phyloP scores from a whole-genome alignment of 2,329 filamentous ascomycete species.

The Colletotrichum filicis region DNA sequence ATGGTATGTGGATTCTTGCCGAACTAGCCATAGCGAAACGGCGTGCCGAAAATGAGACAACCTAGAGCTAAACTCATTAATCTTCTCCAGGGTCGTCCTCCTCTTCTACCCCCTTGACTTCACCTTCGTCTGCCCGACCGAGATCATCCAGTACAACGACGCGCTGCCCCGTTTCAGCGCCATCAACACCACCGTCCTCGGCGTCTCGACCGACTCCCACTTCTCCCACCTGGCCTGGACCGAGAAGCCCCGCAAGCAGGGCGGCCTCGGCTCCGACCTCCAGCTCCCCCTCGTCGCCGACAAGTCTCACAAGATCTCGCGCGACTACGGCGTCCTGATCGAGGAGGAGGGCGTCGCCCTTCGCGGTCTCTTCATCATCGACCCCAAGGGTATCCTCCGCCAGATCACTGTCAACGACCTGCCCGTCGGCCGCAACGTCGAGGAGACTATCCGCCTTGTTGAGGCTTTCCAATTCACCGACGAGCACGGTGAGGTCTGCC shows the following conservation, averaged over 20 bases:
- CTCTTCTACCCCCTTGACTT: conserved; percentile 76
- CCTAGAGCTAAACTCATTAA: neutral
- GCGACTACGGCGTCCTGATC: conserved; percentile 71
- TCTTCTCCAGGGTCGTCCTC: conserved; percentile 65
- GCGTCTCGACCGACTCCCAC: conserved; percentile 71
- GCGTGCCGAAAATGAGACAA: neutral
- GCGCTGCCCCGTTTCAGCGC: conserved; percentile 68
- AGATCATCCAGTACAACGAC: conserved; percentile 74
- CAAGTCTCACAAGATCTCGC: conserved; percentile 69
- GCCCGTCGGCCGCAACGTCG: conserved; percentile 71
- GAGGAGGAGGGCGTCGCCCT: conserved; percentile 73
- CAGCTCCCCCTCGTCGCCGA: conserved; percentile 72
- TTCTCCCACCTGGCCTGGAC: conserved; percentile 69
- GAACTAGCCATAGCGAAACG: neutral
- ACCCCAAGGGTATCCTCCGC: conserved; percentile 69
- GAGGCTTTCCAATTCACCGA: conserved; percentile 86
- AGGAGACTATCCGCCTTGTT: conserved; percentile 73
- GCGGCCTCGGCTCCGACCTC: conserved; percentile 68
- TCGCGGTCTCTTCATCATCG: conserved; percentile 73
- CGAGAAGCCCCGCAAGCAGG: conserved; percentile 66
- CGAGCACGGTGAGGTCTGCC: conserved; percentile 81
- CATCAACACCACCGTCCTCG: conserved; percentile 69
- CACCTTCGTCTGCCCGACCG: conserved; percentile 75
- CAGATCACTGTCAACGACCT: conserved; percentile 75
- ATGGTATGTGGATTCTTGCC: conserved; percentile 48